Evolutionary conservation across 2,329 filamentous ascomycete species (phyloP), one percentile per base, ranked within the genome.

Genomic region (Drechslerella stenobrocha): DNA sequence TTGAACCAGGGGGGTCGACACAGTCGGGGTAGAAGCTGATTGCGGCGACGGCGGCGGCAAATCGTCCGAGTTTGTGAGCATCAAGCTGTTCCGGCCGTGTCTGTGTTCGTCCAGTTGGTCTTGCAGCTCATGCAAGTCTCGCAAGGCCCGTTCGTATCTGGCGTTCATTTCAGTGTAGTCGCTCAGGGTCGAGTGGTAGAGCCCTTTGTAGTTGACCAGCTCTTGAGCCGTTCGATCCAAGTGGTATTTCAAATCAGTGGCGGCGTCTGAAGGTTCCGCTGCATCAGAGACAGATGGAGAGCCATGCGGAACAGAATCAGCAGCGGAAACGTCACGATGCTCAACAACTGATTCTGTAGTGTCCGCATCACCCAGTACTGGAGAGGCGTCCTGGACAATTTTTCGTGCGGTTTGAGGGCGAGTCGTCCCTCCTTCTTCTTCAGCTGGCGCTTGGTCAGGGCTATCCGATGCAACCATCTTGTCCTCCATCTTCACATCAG

Each of bases 111-210:
- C 89, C 32, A 90, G 81, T 24, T 84, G 83, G 74, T 96, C 92
- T 75, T 96, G 90, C 47, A 97, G 81, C 75, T 93, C 88, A 3
- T 89, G 86, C 40, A 98, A 77, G 7, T 88, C 85, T 47, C 87
- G 87, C 69, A 98, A 79, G 3, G 91, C 88, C 73, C 95, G 87
- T 74, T 96, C 89, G 73, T 98, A 98, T 76, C 96, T 97, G 72
- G 85, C 81, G 59, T 90, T 86, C 23, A 98, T 85, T 45, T 85
- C 78, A 70, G 95, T 88, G 73, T 87, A 92, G 63, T 97, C 90
- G 70, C 82, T 85, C 15, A 95, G 75, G 0, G 90, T 92, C 6
- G 82, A 80, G 75, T 97, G 92, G 73, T 98, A 93, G 76, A 96
- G 90, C 37, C 95, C 86, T 13, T 89, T 87, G 52, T 98, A 83